These are phyloP conservation scores for Avicennia marina DNA, from an alignment of 257 asterid species.

Conservation along the genomic window DNA sequence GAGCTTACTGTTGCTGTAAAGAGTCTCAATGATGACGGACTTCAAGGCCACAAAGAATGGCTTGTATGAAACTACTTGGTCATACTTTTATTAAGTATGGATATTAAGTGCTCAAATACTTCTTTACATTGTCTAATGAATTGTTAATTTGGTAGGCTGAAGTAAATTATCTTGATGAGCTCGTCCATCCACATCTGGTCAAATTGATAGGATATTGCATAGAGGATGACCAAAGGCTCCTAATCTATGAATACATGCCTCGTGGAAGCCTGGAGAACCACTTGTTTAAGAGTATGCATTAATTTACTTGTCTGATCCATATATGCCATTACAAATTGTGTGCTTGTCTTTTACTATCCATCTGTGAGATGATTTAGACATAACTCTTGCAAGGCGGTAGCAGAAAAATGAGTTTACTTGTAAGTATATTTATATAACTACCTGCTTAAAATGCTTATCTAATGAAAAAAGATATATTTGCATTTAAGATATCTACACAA, in stretches of 20 bases:
- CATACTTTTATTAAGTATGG: not conserved
- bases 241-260: slow-evolving; percentile 86
- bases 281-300: slow-evolving; percentile 69
- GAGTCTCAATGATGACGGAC: slow-evolving; percentile 74
- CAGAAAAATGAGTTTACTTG: too few species aligned
- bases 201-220: slow-evolving; percentile 82
- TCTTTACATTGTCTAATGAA: slow-evolving; percentile 2
- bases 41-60: slow-evolving; percentile 98
- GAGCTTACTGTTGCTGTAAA: slow-evolving; percentile 86
- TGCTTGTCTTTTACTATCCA: too few species aligned
- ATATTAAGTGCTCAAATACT: not conserved
- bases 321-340: not conserved
- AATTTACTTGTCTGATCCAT: not conserved
- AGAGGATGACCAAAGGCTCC: slow-evolving; percentile 74
- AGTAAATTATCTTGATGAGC: slow-evolving; percentile 73
- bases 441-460: too few species aligned
- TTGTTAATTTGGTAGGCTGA: slow-evolving; percentile 57
- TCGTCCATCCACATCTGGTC: slow-evolving; percentile 71
- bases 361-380: too few species aligned
- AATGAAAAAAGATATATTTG: too few species aligned
- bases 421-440: too few species aligned
- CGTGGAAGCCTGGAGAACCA: slow-evolving; percentile 96
- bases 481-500: too few species aligned
- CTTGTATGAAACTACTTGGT: slow-evolving; percentile 38
- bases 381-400: too few species aligned